phyloP scores from a whole-genome alignment of 2,329 filamentous ascomycete species.

The Septoria linicola region DNA sequence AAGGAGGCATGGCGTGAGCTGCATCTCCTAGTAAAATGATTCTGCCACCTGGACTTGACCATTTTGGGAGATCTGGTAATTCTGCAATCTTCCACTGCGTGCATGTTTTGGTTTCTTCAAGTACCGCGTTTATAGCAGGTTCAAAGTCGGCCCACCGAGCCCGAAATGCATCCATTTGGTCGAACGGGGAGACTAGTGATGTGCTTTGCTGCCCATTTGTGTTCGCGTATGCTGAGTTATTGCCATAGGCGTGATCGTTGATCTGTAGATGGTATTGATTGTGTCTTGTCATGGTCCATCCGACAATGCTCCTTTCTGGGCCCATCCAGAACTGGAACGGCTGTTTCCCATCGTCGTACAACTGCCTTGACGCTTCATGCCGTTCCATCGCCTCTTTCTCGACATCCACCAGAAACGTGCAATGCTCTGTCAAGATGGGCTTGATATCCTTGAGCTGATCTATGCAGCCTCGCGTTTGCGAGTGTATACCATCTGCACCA shows the following conservation, averaged over 20 bases:
- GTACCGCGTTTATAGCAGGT: conserved; percentile 7
- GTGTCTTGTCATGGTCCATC: conserved; percentile 15
- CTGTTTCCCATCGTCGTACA: conserved; percentile 7
- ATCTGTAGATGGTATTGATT: conserved; percentile 14
- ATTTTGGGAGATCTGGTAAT: conserved; percentile 13
- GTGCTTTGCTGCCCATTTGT: neutral
- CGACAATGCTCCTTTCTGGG: conserved; percentile 10
- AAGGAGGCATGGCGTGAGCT: conserved; percentile 16
- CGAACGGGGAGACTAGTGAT: neutral
- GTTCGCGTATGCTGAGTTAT: conserved; percentile 4
- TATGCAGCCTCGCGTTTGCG: conserved; percentile 2
- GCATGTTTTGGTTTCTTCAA: conserved; percentile 3
- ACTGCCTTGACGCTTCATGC: neutral
- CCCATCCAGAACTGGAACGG: conserved; percentile 18
- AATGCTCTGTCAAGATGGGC: conserved; percentile 10
- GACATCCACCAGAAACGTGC: conserved; percentile 15
- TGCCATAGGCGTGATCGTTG: conserved; percentile 12
- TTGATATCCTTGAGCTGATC: neutral
- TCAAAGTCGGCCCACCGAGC: conserved; percentile 12
- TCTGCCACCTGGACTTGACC: conserved; percentile 9
- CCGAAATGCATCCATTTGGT: conserved; percentile 7
- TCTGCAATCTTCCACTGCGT: conserved; percentile 15
- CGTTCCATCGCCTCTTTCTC: conserved; percentile 6
- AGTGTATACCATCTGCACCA: conserved; percentile 15
- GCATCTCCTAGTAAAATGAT: conserved; percentile 16